Evolutionary conservation across 129 eudicot genomes (phyloP).

Genomic region (Saposhnikovia divaricata): DNA sequence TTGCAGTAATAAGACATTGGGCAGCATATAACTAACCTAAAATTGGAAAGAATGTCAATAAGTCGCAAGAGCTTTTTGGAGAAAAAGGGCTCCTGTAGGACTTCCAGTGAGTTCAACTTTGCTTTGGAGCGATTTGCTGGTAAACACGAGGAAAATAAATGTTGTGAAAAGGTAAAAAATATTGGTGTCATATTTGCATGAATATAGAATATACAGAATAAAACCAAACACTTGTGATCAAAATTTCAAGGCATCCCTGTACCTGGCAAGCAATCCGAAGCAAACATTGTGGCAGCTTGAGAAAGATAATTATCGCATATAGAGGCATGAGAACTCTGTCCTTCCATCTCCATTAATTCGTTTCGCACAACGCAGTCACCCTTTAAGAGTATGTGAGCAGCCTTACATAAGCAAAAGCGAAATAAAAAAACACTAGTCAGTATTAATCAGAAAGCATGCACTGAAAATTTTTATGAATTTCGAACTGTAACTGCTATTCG

Average conservation of each 20-base stretch:
- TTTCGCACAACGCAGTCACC: conserved; percentile 48
- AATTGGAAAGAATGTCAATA: conserved; percentile 49
- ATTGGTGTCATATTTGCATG: not conserved
- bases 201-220: not conserved
- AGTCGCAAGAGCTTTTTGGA: conserved; percentile 69
- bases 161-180: not conserved
- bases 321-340: conserved; percentile 34
- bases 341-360: conserved; percentile 41
- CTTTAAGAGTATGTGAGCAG: conserved; percentile 53
- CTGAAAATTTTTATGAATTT: not conserved
- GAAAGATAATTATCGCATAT: conserved; percentile 48
- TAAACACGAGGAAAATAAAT: conserved; percentile 15
- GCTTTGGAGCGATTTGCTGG: conserved; percentile 32
- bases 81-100: conserved; percentile 62
- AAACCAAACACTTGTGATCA: not conserved
- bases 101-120: conserved; percentile 38
- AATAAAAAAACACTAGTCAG: not conserved
- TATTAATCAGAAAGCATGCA: not conserved
- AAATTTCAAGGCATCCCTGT: conserved; percentile 9
- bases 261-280: conserved; percentile 34
- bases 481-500: not conserved
- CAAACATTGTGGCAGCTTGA: conserved; percentile 44
- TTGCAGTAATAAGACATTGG: not conserved
- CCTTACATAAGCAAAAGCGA: conserved; percentile 33
- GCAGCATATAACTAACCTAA: conserved; percentile 47